Percentiles rank a stretch among this genome's conserved stretches.
phyloP scores from a whole-genome alignment of 2,329 filamentous ascomycete species.

The Pseudocercospora fuligena region DNA sequence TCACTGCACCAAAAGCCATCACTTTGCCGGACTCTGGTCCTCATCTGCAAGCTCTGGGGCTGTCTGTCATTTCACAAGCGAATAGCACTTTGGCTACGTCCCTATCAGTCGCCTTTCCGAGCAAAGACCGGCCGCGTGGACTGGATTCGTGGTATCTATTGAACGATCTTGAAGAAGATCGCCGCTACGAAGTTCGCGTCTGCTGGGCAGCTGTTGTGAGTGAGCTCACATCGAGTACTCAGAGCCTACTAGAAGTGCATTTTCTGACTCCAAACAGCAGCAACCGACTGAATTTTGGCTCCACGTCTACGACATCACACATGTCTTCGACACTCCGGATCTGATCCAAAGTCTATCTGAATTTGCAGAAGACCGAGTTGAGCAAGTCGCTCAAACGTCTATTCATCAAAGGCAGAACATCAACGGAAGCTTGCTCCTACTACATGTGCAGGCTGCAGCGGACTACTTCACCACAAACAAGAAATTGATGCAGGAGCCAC shows the following conservation, averaged over 20 bases:
- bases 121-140: constrained; percentile 57
- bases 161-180: constrained; percentile 68
- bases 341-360: constrained; percentile 38
- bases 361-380: constrained; percentile 33
- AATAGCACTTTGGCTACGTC: constrained; percentile 62
- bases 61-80: constrained; percentile 66
- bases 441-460: constrained; percentile 76
- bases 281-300: constrained; percentile 84
- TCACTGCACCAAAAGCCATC: constrained; percentile 69
- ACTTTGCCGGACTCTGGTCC: constrained; percentile 61
- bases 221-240: constrained; percentile 29
- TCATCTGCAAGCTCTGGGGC: constrained; percentile 63
- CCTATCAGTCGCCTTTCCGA: constrained; percentile 72
- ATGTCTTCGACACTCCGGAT: constrained; percentile 56
- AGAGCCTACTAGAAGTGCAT: neutral
- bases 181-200: constrained; percentile 86
- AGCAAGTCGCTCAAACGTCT: neutral
- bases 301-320: constrained; percentile 64
- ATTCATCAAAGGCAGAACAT: neutral
- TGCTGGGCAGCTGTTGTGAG: constrained; percentile 93
- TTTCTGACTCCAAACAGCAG: constrained; percentile 52
- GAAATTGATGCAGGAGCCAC: constrained; percentile 74
- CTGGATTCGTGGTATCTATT: constrained; percentile 79
- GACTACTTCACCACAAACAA: constrained; percentile 81
- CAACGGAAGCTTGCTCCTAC: constrained; percentile 57